Conservation (phyloP, 176 grass and related monocot genomes). For the Elaeis guineensis region DNA sequence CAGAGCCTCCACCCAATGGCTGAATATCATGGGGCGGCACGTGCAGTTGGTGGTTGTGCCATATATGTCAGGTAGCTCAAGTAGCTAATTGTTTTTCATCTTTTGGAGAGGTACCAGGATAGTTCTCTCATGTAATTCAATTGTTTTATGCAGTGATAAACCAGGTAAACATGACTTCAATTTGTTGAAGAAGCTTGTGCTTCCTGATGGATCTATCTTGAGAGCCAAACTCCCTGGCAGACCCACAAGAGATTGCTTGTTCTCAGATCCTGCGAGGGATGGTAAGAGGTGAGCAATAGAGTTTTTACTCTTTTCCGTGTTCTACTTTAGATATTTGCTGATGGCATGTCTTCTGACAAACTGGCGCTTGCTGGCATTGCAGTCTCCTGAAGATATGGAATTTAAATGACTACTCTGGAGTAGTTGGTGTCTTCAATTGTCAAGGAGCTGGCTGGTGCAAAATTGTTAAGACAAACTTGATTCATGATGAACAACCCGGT, state of each 20-base stretch:
- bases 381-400: constrained; percentile 85
- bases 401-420: constrained; percentile 64
- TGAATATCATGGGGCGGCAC: constrained; percentile 40
- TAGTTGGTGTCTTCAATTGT: constrained; percentile 80
- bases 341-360: background rate
- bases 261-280: constrained; percentile 40
- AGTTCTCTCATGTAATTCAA: no score
- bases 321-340: background rate
- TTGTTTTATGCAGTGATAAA: constrained; percentile 34
- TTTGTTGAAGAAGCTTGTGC: constrained; percentile 44
- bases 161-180: constrained; percentile 38
- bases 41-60: constrained; percentile 43
- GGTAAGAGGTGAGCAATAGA: constrained; percentile 24
- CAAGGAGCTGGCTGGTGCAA: constrained; percentile 74
- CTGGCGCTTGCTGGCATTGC: background rate
- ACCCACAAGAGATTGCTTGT: constrained; percentile 38
- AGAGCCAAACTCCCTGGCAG: constrained; percentile 33
- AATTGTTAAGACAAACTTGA: constrained; percentile 49
- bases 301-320: background rate
- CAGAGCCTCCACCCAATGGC: constrained; percentile 42
- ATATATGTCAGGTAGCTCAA: constrained; percentile 42
- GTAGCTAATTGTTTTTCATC: background rate
- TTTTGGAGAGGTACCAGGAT: background rate
- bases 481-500: constrained; percentile 65
- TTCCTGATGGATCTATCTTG: constrained; percentile 40